Evolutionary conservation across 768 basidiomycete species (phyloP).

Genomic region (Inosperma sp.): DNA sequence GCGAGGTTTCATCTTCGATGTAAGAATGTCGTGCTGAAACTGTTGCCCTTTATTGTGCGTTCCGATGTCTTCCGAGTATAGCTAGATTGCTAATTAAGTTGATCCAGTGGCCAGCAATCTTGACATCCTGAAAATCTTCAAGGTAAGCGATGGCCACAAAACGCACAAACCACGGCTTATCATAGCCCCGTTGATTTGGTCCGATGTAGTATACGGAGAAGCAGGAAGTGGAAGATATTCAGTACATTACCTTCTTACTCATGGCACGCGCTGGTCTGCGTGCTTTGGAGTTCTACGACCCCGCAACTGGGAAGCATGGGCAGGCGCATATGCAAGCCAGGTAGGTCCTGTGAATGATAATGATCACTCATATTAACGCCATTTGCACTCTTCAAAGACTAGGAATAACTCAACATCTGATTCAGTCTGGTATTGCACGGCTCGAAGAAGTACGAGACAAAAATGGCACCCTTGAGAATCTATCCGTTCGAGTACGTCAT

Average conservation of each 20-base stretch:
- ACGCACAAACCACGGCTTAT: too few species aligned
- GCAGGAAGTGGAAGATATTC: conserved; percentile 70
- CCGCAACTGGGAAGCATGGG: conserved; percentile 74
- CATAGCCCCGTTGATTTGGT: too few species aligned
- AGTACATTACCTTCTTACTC: conserved; percentile 73
- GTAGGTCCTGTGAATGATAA: conserved; percentile 43
- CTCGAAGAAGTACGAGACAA: conserved; percentile 63
- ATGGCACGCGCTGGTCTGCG: conserved; percentile 77
- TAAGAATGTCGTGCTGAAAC: too few species aligned
- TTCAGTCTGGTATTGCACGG: conserved; percentile 61
- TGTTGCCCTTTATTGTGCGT: too few species aligned
- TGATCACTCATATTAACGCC: too few species aligned
- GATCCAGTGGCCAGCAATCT: conserved; percentile 63
- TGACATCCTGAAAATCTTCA: conserved; percentile 78
- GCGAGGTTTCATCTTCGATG: conserved; percentile 85
- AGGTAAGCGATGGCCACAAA: too few species aligned
- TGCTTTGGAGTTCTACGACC: conserved; percentile 84
- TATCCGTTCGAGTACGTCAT: conserved; percentile 58
- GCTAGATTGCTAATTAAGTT: background rate
- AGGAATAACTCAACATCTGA: conserved; percentile 79
- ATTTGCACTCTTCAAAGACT: conserved; percentile 52
- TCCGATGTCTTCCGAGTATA: background rate
- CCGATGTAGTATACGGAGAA: conserved; percentile 58
- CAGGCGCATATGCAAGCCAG: conserved; percentile 91
- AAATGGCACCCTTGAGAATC: conserved; percentile 57